Conservation (phyloP, 116 monocot genomes). For the Dioscorea cayenensis region DNA sequence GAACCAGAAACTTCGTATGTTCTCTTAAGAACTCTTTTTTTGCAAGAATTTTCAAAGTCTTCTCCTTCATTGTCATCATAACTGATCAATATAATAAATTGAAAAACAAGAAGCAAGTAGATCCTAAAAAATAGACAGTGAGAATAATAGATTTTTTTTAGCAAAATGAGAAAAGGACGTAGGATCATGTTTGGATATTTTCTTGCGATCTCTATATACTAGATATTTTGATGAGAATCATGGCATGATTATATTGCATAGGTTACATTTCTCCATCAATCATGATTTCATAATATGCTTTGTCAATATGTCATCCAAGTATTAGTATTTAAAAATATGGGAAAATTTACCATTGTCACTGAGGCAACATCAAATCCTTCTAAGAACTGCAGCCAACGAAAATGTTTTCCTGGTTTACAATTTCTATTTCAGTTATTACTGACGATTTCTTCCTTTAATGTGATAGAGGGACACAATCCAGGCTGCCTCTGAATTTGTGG, state of each 20-base stretch:
- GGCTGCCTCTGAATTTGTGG: constrained; percentile 43
- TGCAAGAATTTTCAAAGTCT: background rate
- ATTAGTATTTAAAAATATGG: background rate
- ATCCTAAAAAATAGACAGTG: background rate
- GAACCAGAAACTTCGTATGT: constrained; percentile 75
- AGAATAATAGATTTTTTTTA: too few relatives aligned
- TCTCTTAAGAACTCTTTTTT: background rate
- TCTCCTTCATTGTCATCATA: background rate
- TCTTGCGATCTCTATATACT: too few relatives aligned
- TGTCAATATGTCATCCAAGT: too few relatives aligned
- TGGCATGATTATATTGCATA: too few relatives aligned
- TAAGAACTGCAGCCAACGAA: background rate
- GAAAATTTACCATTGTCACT: background rate
- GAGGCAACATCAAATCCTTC: background rate
- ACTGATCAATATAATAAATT: background rate
- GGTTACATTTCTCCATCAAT: too few relatives aligned
- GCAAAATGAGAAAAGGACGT: too few relatives aligned
- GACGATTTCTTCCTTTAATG: background rate
- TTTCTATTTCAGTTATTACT: too few relatives aligned
- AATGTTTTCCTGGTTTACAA: background rate
- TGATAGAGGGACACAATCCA: constrained; percentile 51
- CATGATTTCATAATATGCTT: too few relatives aligned
- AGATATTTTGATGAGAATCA: too few relatives aligned
- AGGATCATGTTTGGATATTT: too few relatives aligned
- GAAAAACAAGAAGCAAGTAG: background rate